Evolutionary conservation across 257 asterid genomes (phyloP), one percentile per base, ranked within the genome.

Genomic region (Voacanga thouarsii): DNA sequence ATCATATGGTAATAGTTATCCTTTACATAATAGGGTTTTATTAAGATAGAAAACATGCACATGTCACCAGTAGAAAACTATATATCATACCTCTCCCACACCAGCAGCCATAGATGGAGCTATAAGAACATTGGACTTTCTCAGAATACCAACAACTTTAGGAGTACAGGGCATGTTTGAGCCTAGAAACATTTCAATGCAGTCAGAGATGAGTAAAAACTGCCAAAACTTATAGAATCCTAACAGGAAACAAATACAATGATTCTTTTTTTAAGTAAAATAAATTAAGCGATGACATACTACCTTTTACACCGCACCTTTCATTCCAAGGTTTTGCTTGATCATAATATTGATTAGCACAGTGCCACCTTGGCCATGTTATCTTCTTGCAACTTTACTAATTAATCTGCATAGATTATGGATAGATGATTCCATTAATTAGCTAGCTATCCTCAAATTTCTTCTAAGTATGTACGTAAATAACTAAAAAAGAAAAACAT

Each of bases 41-140:
- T 8, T 6, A 66, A 37, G 50, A 19, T 50, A 66, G 14, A 41
- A 39, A 68, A 33, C 73, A 68, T 68, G 51, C 28, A 10, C 14
- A 21, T 41, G 19, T 37, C 50, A 67, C 72, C 50, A 66, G 49
- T 2, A 21, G 1, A 66, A 18, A 61, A 72, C 66, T 79, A 60
- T 37, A 16, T 12, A 45, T 51, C 87, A 47, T 93, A 95, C 99
- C 97, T 98, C 99, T 82, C 97, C 99, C 75, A 93, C 98, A 74
- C 98, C 99, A 77, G 97, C 94, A 83, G 98, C 97, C 89, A 93
- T 88, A 67, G 98, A 91, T 69, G 99, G 97, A 77, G 99, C 98
- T 75, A 93, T 91, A 50, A 91, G 85, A 79, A 95, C 91, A 83
- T 87, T 90, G 50, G 93, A 95, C 89, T 93, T 93, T 77, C 97